Evolutionary conservation across 108 stramenopile genomes (phyloP), one percentile per base, ranked within the genome.

Genomic region (Pseudonitzschia multistriata): DNA sequence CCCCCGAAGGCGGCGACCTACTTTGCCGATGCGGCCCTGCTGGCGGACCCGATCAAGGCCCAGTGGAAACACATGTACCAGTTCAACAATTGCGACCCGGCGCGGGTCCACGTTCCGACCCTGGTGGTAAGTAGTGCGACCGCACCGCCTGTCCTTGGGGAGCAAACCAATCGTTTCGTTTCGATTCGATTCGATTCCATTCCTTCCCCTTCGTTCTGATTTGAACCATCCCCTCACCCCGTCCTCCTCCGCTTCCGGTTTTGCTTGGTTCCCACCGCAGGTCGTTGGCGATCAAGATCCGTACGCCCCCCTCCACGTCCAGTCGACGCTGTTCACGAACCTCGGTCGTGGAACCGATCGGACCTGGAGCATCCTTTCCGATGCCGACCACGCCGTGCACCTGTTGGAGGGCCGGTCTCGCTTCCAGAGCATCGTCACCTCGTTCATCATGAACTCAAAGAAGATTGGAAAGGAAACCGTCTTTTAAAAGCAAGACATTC

Each of bases 51-150:
- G 10, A 81, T 85, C 76, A 95, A 95, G 78, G 93, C 85, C 21
- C 76, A 76, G 19, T 95, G 89, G 94, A 84, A 75, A 52, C 79
- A 88, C 65, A 73, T 90, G 74, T 85, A 92, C 70, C 88, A 95
- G 76, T 87, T 95, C 74, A 95, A 95, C 75, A 90, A 90, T 67
- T 86, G 84, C 53, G 89, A 94, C 80, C 93, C 93, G 3, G 85
- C 79, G 1, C 67, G 85, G 27, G 73, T 94, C 19, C 85, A 91
- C 65, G 79, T 88, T 24, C 90, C 93, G 17, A 91, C 90, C 19
- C 72, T 94, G 62, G 93, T 94, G 53, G 83, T 84, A 60, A 65
- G 74, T 76, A 33, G 42, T 45, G 17, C 42, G 42, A n/a, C n/a
- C n/a, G n/a, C n/a, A n/a, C n/a, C n/a, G n/a, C n/a, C n/a, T n/a